Conservation (phyloP, 768 basidiomycete genomes). For the Tulasnella sp. region DNA sequence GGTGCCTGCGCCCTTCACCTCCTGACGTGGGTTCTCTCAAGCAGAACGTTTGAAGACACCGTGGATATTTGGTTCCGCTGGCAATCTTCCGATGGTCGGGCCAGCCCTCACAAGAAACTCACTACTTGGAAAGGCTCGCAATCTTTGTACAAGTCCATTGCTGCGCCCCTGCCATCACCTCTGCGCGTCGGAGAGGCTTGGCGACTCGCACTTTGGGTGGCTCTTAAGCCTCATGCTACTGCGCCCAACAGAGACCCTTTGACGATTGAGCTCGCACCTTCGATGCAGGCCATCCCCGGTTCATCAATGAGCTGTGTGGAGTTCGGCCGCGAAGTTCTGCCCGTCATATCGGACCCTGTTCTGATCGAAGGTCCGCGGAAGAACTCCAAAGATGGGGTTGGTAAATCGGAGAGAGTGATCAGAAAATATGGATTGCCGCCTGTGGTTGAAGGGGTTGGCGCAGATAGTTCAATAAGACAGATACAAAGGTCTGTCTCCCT, state of each 20-base stretch:
- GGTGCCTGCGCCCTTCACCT: not conserved
- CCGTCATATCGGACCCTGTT: constrained; percentile 62
- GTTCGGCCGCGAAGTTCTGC: constrained; percentile 40
- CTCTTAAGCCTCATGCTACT: not conserved
- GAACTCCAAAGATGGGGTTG: constrained; percentile 20
- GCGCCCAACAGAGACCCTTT: constrained; percentile 27
- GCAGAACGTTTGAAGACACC: constrained; percentile 33
- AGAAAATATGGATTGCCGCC: constrained; percentile 39
- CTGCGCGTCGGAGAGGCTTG: constrained; percentile 47
- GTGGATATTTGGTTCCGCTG: constrained; percentile 65
- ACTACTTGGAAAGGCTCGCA: constrained; percentile 54
- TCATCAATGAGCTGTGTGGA: constrained; percentile 35
- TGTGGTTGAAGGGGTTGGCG: not conserved
- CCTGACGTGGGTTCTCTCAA: not conserved
- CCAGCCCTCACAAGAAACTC: constrained; percentile 38
- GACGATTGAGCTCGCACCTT: constrained; percentile 2
- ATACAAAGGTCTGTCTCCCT: constrained; percentile 34
- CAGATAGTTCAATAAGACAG: not conserved
- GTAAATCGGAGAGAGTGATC: constrained; percentile 60
- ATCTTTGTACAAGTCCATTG: constrained; percentile 65
- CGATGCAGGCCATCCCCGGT: constrained; percentile 23
- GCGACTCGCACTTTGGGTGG: constrained; percentile 43
- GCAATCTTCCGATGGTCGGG: constrained; percentile 26
- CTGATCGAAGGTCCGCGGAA: constrained; percentile 20
- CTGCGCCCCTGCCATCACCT: constrained; percentile 49